A percentile compares a stretch with the other conserved stretches of the same genome.
phyloP scores from a whole-genome alignment of 345 rosid genomes.

The Cardamine resedifolia region DNA sequence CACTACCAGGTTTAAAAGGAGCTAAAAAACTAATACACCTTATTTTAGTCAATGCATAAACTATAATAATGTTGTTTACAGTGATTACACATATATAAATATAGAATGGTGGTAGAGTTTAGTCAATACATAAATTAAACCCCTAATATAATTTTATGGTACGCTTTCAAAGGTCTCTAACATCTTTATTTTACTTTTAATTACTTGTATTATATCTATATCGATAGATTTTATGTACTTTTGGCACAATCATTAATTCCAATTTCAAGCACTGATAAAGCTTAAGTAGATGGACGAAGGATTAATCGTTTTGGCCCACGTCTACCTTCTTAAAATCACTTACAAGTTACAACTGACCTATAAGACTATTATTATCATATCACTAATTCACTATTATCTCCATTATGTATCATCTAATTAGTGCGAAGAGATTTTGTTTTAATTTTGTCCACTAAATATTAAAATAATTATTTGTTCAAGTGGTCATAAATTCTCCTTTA shows the following conservation, averaged over 20 bases:
- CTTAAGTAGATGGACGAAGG: background rate
- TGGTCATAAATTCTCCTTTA: background rate
- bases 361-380: background rate
- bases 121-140: background rate
- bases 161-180: background rate
- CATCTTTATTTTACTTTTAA: background rate
- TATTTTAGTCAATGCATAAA: constrained; percentile 5
- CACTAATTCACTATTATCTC: background rate
- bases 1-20: constrained; percentile 1
- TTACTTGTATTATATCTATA: background rate
- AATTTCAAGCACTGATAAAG: constrained; percentile 11
- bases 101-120: background rate
- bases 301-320: background rate
- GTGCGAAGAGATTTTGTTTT: background rate
- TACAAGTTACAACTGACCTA: background rate
- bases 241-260: constrained; percentile 1
- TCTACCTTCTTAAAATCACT: background rate
- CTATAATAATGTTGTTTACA: background rate
- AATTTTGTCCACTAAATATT: background rate
- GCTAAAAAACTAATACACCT: constrained; percentile 6
- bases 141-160: no score
- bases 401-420: background rate
- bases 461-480: background rate
- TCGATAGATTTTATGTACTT: background rate
- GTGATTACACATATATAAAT: background rate